phyloP scores from a whole-genome alignment of 2,329 filamentous ascomycete genomes.

The Helminthosporium solani region DNA sequence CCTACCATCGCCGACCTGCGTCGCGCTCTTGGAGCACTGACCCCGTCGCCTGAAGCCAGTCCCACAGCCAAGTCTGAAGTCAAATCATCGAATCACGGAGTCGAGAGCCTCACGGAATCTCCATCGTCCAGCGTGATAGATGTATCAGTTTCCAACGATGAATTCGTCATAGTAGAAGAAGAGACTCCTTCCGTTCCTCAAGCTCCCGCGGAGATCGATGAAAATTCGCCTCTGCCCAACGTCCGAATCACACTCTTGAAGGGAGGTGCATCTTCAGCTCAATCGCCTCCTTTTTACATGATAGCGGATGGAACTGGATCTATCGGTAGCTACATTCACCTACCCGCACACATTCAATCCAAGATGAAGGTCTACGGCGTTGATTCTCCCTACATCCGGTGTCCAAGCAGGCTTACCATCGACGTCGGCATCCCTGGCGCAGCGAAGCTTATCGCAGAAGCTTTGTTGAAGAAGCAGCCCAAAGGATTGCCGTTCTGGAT shows the following conservation, averaged over 20 bases:
- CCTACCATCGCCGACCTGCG: slow-evolving; percentile 55
- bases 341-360: slow-evolving; percentile 19
- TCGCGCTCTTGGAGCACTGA: slow-evolving; percentile 6
- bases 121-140: too few species aligned
- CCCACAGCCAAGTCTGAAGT: background rate
- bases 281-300: slow-evolving; percentile 26
- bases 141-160: background rate
- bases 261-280: slow-evolving; percentile 14
- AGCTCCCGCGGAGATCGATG: slow-evolving; percentile 1
- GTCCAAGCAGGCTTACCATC: slow-evolving; percentile 16
- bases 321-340: slow-evolving; percentile 26
- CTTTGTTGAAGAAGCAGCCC: slow-evolving; percentile 17
- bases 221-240: slow-evolving; percentile 9
- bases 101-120: too few species aligned
- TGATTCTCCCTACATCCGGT: slow-evolving; percentile 30
- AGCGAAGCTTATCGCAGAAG: slow-evolving; percentile 15
- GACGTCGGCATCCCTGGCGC: slow-evolving; percentile 15
- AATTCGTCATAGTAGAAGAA: background rate
- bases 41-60: background rate
- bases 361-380: slow-evolving; percentile 26
- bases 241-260: slow-evolving; percentile 29
- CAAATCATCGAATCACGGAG: too few species aligned
- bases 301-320: slow-evolving; percentile 31
- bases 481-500: slow-evolving; percentile 24
- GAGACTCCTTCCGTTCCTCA: background rate